phyloP scores from a whole-genome alignment of 106 monocot genomes.

The Amphibolis antarctica region DNA sequence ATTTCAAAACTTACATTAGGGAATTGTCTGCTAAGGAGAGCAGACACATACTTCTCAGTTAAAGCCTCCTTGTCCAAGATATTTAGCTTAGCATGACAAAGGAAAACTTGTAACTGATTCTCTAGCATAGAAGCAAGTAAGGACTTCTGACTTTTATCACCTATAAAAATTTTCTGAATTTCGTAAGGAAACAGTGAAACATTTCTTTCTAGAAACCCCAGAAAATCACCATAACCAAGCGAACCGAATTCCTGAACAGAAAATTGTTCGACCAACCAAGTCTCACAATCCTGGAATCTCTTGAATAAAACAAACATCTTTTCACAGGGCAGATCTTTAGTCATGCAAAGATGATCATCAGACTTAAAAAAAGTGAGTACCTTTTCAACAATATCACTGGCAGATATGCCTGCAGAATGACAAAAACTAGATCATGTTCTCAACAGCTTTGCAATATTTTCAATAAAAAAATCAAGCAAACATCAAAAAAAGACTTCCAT shows the following conservation, averaged over 20 bases:
- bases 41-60: conserved; percentile 23
- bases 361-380: conserved; percentile 19
- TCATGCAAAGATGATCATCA: background rate
- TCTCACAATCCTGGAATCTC: conserved; percentile 46
- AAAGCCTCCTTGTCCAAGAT: conserved; percentile 12
- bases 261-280: conserved; percentile 53
- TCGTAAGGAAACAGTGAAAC: conserved; percentile 31
- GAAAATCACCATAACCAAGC: conserved; percentile 73
- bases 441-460: background rate
- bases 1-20: conserved; percentile 56
- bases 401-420: conserved; percentile 33
- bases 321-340: conserved; percentile 8
- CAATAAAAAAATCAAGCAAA: too few species aligned
- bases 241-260: conserved; percentile 50
- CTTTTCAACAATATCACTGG: conserved; percentile 47
- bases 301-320: conserved; percentile 21
- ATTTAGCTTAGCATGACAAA: conserved; percentile 46
- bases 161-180: conserved; percentile 22
- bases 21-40: conserved; percentile 74
- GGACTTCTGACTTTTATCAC: conserved; percentile 10
- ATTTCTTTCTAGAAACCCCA: conserved; percentile 56
- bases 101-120: conserved; percentile 43
- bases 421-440: background rate
- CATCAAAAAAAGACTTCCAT: too few species aligned
- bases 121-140: conserved; percentile 33